A percentile compares a stretch with the other conserved stretches of the same genome.
phyloP scores from a whole-genome alignment of 345 rosid species.

The Populus tremula region DNA sequence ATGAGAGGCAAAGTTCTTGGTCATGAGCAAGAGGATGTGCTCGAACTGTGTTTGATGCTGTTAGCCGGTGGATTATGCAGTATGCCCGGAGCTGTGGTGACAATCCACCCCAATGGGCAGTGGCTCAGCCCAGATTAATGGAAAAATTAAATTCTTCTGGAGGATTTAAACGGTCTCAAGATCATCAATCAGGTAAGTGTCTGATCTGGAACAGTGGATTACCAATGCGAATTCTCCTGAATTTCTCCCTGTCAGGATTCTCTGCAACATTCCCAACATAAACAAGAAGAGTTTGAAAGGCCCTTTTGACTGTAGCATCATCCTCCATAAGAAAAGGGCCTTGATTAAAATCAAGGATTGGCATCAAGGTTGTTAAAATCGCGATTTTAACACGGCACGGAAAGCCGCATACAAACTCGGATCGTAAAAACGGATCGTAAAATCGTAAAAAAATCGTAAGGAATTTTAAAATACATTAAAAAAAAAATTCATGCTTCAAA shows the following conservation, averaged over 20 bases:
- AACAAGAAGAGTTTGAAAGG: conserved; percentile 61
- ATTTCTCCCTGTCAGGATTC: conserved; percentile 60
- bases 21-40: no score
- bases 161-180: not conserved
- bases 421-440: no score
- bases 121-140: not conserved
- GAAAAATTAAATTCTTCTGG: not conserved
- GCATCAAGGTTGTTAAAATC: no score
- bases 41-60: not conserved
- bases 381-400: no score
- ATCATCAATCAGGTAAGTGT: not conserved
- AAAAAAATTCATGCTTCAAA: no score
- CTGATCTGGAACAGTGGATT: conserved; percentile 62
- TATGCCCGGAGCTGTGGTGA: not conserved
- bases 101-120: not conserved
- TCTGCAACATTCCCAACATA: conserved; percentile 59
- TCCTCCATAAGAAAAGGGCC: conserved; percentile 31
- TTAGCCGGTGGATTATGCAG: not conserved
- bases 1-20: no score
- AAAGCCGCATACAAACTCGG: no score
- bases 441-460: no score
- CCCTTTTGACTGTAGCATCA: conserved; percentile 51
- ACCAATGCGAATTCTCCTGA: conserved; percentile 58
- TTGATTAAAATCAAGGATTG: not conserved
- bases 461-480: no score